Evolutionary conservation across 139 green algal species (phyloP).

Genomic region (Chlamydomonas schloesseri): DNA sequence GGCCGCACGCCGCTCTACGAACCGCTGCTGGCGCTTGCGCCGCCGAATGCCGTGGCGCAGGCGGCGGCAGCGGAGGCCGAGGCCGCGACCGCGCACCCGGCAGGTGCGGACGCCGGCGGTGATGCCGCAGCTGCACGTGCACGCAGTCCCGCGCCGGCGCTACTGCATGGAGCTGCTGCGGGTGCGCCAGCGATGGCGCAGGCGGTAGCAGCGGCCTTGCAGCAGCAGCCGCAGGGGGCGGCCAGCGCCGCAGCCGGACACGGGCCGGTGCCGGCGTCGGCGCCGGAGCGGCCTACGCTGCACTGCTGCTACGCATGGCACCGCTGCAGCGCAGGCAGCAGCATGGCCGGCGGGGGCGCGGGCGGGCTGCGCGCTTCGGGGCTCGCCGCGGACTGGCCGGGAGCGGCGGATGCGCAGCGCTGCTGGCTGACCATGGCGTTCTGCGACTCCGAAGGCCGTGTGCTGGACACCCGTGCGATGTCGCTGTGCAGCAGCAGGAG

Average conservation of each 20-base stretch:
- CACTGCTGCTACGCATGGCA: constrained; percentile 36
- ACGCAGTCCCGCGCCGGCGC: no score
- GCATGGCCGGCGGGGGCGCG: no score
- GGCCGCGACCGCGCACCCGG: neutral
- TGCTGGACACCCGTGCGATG: constrained; percentile 13
- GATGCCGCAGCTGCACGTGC: neutral
- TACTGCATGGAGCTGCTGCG: no score
- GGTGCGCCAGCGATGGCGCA: no score
- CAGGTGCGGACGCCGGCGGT: no score
- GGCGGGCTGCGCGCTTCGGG: no score
- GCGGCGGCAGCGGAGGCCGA: neutral
- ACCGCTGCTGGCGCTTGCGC: constrained; percentile 17
- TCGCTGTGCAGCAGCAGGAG: neutral
- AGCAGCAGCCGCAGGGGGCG: no score
- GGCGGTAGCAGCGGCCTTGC: no score
- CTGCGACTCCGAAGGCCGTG: neutral
- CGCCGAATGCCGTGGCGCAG: neutral
- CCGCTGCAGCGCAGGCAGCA: neutral
- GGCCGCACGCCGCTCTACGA: constrained; percentile 5
- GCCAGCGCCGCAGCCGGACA: no score
- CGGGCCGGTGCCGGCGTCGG: no score
- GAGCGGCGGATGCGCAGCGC: neutral
- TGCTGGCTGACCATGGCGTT: constrained; percentile 29
- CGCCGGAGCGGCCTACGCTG: neutral
- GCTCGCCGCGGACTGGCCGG: no score